phyloP scores from a whole-genome alignment of 441 rosid species.

The Adansonia madagascariensis region DNA sequence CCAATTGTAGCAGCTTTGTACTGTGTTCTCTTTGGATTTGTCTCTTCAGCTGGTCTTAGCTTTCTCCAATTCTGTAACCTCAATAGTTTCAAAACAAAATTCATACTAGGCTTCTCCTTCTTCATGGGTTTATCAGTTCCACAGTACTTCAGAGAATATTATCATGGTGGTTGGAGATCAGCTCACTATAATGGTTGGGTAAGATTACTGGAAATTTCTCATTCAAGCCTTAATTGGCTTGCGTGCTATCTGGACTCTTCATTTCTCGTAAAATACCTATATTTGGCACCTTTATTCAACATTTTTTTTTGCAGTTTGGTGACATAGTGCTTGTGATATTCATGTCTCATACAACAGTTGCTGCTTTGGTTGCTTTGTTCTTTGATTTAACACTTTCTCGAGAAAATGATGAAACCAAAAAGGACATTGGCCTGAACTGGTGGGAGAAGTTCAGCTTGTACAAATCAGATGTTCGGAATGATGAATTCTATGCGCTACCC shows the following conservation, averaged over 20 bases:
- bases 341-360: constrained; percentile 62
- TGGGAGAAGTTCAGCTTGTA: constrained; percentile 67
- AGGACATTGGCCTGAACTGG: constrained; percentile 70
- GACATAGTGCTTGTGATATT: constrained; percentile 61
- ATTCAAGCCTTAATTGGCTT: background rate
- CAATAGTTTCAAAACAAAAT: constrained; percentile 65
- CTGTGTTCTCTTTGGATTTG: constrained; percentile 69
- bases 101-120: constrained; percentile 72
- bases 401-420: constrained; percentile 48
- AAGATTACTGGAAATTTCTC: constrained; percentile 6
- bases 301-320: constrained; percentile 43
- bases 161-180: constrained; percentile 40
- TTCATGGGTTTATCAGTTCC: constrained; percentile 72
- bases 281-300: too few relatives aligned
- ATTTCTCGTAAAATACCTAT: too few relatives aligned
- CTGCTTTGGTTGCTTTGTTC: constrained; percentile 53
- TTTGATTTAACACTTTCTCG: constrained; percentile 59
- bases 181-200: constrained; percentile 48
- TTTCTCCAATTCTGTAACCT: constrained; percentile 80
- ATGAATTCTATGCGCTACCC: constrained; percentile 70
- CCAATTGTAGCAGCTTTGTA: constrained; percentile 64
- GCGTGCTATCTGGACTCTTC: too few relatives aligned
- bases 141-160: constrained; percentile 70
- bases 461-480: constrained; percentile 65
- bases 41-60: constrained; percentile 67